Percentiles rank a stretch among this genome's conserved stretches.
These are phyloP conservation scores for Starmerella stigmatis DNA, from an alignment of 805 yeast genomes.

Conservation along the genomic window DNA sequence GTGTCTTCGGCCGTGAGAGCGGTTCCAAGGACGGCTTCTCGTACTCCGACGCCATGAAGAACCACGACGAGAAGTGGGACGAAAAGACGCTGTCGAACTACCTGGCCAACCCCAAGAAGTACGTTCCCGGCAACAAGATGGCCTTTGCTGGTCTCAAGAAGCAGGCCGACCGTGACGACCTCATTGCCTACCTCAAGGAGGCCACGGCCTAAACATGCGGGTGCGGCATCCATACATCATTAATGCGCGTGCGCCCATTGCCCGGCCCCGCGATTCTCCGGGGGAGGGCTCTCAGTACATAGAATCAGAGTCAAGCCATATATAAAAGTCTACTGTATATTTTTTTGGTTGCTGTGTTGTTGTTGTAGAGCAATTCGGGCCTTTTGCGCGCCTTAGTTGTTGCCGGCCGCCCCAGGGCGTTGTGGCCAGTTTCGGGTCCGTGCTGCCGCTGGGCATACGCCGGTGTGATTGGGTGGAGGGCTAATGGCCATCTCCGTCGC, in stretches of 20 bases:
- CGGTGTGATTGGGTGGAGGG: too few relatives aligned
- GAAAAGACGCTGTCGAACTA: conserved; percentile 86
- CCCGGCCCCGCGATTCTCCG: background rate
- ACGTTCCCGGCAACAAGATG: conserved; percentile 99
- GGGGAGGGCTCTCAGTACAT: background rate
- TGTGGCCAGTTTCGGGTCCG: too few relatives aligned
- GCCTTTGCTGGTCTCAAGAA: conserved; percentile 99
- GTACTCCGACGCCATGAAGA: conserved; percentile 96
- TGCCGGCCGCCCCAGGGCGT: too few relatives aligned
- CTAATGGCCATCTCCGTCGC: too few relatives aligned
- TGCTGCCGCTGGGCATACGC: too few relatives aligned
- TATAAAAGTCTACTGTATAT: too few relatives aligned
- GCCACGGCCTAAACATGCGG: conserved; percentile 33
- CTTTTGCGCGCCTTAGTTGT: too few relatives aligned
- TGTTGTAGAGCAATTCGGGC: too few relatives aligned
- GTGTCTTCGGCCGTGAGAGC: conserved; percentile 82
- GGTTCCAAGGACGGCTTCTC: conserved; percentile 90
- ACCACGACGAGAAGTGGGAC: conserved; percentile 81
- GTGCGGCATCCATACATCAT: too few relatives aligned
- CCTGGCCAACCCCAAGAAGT: conserved; percentile 99
- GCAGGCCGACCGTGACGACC: conserved; percentile 96
- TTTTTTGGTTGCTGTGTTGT: too few relatives aligned
- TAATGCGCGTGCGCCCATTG: too few relatives aligned
- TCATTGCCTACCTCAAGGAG: conserved; percentile 67
- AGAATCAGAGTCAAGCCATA: background rate